phyloP scores from a whole-genome alignment of 768 basidiomycete genomes.

The Psilocybe tampanensis region DNA sequence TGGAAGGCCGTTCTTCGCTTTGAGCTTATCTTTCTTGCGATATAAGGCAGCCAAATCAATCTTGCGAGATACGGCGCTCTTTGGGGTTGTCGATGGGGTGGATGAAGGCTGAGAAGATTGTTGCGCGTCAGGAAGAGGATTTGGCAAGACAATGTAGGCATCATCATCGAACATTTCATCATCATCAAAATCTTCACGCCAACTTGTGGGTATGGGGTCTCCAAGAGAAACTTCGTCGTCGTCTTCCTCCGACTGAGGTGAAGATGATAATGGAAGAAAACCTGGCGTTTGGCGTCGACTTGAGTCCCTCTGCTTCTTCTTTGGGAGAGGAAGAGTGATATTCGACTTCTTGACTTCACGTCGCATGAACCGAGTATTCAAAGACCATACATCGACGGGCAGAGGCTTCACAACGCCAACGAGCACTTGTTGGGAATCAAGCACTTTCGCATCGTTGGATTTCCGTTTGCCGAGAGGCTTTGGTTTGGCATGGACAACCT shows the following conservation, averaged over 20 bases:
- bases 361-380: slow-evolving; percentile 2
- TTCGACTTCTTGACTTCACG: neutral
- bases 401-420: neutral
- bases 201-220: neutral
- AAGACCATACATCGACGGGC: neutral
- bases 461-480: neutral
- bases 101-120: neutral
- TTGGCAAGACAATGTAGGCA: neutral
- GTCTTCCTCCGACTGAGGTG: neutral
- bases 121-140: neutral
- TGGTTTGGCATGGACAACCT: neutral
- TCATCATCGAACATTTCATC: neutral
- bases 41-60: slow-evolving; percentile 19
- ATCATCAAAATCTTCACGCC: neutral
- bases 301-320: neutral
- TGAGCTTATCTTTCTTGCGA: slow-evolving; percentile 11
- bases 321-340: neutral
- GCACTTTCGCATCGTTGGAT: neutral
- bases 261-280: neutral
- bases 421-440: neutral
- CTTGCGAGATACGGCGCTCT: slow-evolving; percentile 5
- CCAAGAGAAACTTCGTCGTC: neutral
- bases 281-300: neutral
- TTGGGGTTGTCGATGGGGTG: neutral
- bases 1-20: neutral